A percentile compares a stretch with the other conserved stretches of the same genome.
Evolutionary conservation across 345 rosid species (phyloP).

Genomic region (Gossypium herbaceum): DNA sequence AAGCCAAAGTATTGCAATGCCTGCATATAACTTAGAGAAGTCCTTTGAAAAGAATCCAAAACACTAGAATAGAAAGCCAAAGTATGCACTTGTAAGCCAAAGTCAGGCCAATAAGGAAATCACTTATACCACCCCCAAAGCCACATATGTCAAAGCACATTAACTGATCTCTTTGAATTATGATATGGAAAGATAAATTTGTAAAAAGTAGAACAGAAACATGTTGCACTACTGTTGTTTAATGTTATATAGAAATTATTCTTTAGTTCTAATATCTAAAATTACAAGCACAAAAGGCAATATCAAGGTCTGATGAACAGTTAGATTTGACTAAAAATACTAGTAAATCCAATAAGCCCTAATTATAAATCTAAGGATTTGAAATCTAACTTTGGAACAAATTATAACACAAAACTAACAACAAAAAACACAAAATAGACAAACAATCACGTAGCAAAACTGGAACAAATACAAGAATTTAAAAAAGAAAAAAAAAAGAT

Average conservation of each 20-base stretch:
- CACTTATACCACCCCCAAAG: too few species aligned
- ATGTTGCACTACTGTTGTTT: too few species aligned
- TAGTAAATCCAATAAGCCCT: neutral
- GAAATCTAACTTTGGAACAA: neutral
- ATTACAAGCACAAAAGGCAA: neutral
- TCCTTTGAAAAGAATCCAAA: slow-evolving; percentile 75
- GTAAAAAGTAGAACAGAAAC: too few species aligned
- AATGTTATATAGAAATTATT: neutral
- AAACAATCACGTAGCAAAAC: too few species aligned
- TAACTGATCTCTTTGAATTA: too few species aligned
- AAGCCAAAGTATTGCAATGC: slow-evolving; percentile 49
- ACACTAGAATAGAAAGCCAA: slow-evolving; percentile 47
- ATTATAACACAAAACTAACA: too few species aligned
- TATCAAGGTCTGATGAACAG: neutral
- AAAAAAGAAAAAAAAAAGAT: too few species aligned
- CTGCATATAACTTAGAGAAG: slow-evolving; percentile 50
- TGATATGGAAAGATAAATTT: too few species aligned
- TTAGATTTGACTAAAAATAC: neutral
- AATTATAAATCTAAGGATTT: neutral
- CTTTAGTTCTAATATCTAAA: neutral
- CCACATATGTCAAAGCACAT: too few species aligned
- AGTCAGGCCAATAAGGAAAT: too few species aligned
- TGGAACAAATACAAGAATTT: too few species aligned
- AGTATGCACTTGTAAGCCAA: slow-evolving; percentile 43
- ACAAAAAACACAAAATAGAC: too few species aligned